Conservation (phyloP, 2,329 filamentous ascomycete genomes). For the Cordyceps javanica region DNA sequence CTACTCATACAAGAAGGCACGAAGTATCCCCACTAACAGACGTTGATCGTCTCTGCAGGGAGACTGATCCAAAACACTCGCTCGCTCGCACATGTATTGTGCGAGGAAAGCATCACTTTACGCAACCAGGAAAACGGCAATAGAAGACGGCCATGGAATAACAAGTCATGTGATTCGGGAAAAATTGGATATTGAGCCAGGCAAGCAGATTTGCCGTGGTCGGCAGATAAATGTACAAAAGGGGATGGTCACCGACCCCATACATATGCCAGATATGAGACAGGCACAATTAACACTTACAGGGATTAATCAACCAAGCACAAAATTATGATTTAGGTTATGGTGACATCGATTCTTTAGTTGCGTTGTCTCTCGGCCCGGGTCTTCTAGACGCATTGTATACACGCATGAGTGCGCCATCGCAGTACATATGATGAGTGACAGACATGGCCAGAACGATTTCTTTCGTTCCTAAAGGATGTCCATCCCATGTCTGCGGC, state of each 20-base stretch:
- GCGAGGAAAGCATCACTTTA: not conserved
- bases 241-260: not conserved
- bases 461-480: no score
- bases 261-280: constrained; percentile 4
- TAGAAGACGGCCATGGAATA: not conserved
- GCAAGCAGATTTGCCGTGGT: not conserved
- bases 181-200: not conserved
- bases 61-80: not conserved
- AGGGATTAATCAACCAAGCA: not conserved
- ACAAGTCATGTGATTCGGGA: constrained; percentile 6
- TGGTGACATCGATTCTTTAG: not conserved
- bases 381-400: not conserved
- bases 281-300: not conserved
- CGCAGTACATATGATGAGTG: no score
- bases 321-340: not conserved
- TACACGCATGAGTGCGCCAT: not conserved
- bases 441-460: no score
- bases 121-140: not conserved
- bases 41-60: not conserved
- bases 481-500: no score
- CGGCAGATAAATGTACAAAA: not conserved
- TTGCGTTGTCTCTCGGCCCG: not conserved
- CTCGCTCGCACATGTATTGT: not conserved
- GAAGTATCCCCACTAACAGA: not conserved
- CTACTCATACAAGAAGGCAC: not conserved